Conservation (phyloP, 257 asterid species). For the Scutellaria minor region DNA sequence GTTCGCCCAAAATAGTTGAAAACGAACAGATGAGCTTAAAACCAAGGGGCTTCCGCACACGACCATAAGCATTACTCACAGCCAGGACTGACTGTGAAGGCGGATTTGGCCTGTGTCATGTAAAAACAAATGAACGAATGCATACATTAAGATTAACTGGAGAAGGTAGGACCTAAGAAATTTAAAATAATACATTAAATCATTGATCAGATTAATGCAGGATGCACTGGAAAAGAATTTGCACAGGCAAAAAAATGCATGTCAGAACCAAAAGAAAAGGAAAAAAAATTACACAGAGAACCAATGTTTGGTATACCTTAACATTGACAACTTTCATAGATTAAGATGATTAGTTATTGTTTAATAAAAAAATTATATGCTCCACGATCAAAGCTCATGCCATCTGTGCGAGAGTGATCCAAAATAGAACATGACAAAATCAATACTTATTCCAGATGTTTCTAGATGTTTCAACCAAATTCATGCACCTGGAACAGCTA, state of each 20-base stretch:
- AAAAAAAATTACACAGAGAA: slow-evolving; percentile 2
- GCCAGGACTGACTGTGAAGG: slow-evolving; percentile 96
- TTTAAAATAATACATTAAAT: slow-evolving; percentile 1
- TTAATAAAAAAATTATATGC: not conserved
- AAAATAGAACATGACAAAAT: slow-evolving; percentile 4
- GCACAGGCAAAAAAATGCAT: slow-evolving; percentile 18
- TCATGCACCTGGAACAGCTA: slow-evolving; percentile 17
- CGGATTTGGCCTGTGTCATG: slow-evolving; percentile 83
- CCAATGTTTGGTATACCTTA: slow-evolving; percentile 13
- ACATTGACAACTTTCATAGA: slow-evolving; percentile 12
- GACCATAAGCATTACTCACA: slow-evolving; percentile 85
- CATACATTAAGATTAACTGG: slow-evolving; percentile 29
- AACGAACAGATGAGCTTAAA: slow-evolving; percentile 74
- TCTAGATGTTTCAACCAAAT: not conserved
- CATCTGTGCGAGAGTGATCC: slow-evolving; percentile 17
- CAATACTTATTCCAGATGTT: slow-evolving; percentile 23
- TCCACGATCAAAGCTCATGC: not conserved
- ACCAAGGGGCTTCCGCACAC: slow-evolving; percentile 89
- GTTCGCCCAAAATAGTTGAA: slow-evolving; percentile 61
- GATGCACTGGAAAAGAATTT: slow-evolving; percentile 19
- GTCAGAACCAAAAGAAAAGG: not conserved
- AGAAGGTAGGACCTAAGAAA: slow-evolving; percentile 27
- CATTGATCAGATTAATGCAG: slow-evolving; percentile 19
- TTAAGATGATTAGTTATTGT: not conserved
- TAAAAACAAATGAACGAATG: slow-evolving; percentile 35